These are phyloP conservation scores for Phyllosticta citrichinensis DNA, from an alignment of 2,329 filamentous ascomycete genomes.

Conservation along the genomic window DNA sequence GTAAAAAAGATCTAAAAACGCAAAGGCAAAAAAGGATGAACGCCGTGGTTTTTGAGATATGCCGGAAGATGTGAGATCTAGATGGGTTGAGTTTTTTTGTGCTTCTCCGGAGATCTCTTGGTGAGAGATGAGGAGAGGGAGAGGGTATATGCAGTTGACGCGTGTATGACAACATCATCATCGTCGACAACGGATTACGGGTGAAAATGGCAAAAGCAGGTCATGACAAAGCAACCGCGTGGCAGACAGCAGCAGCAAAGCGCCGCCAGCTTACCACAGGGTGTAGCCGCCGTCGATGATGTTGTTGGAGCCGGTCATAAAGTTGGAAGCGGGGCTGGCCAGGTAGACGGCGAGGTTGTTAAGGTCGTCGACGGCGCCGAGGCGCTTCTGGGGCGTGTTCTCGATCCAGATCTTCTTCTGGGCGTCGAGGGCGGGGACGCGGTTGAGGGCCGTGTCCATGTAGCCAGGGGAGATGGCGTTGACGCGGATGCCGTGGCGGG, in stretches of 20 bases:
- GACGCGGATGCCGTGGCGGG: conserved; percentile 68
- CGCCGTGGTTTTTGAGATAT: too few relatives aligned
- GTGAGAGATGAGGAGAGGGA: not conserved
- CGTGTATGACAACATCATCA: not conserved
- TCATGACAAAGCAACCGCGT: not conserved
- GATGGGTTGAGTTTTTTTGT: not conserved
- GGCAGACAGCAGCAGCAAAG: not conserved
- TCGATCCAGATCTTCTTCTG: conserved; percentile 76
- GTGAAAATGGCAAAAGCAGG: not conserved
- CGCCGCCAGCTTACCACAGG: conserved; percentile 13
- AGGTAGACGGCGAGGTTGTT: conserved; percentile 71
- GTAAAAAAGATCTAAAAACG: too few relatives aligned
- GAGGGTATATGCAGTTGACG: not conserved
- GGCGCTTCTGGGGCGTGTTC: conserved; percentile 61
- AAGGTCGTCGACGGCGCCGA: conserved; percentile 64
- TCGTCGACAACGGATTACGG: not conserved
- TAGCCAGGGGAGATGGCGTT: conserved; percentile 80
- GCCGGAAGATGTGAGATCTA: too few relatives aligned
- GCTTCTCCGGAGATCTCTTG: not conserved
- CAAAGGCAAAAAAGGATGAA: too few relatives aligned
- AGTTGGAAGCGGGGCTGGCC: conserved; percentile 59
- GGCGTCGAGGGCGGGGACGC: conserved; percentile 64
- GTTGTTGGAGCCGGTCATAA: conserved; percentile 71
- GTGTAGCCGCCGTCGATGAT: conserved; percentile 45
- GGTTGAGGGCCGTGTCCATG: conserved; percentile 77